A percentile compares a stretch with the other conserved stretches of the same genome.
Conservation (phyloP, 805 yeast genomes). For the Suhomyces faveliae region DNA sequence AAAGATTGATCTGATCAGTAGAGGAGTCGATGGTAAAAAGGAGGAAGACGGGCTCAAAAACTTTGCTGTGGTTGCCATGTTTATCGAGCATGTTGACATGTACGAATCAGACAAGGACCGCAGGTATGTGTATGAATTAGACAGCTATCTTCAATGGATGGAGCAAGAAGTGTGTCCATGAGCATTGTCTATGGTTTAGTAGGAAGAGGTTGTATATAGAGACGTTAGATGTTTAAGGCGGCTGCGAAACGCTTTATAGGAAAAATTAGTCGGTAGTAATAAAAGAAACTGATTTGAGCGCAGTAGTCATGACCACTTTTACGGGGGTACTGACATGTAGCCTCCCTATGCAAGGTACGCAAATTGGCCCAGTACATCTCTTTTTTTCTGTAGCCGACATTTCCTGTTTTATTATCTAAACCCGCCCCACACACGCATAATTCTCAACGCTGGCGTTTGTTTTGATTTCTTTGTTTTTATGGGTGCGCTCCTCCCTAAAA, state of each 20-base stretch:
- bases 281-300: neutral
- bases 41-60: slow-evolving; percentile 62
- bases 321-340: no score
- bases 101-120: slow-evolving; percentile 59
- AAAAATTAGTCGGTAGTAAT: neutral
- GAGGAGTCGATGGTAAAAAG: slow-evolving; percentile 82
- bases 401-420: slow-evolving; percentile 1
- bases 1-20: slow-evolving; percentile 63
- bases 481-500: slow-evolving; percentile 4
- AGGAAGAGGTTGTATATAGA: slow-evolving; percentile 1
- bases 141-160: slow-evolving; percentile 62
- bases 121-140: slow-evolving; percentile 53
- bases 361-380: neutral
- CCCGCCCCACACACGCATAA: slow-evolving; percentile 1
- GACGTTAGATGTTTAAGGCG: neutral
- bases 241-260: neutral
- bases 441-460: slow-evolving; percentile 3
- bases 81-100: slow-evolving; percentile 69
- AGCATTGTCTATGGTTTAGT: slow-evolving; percentile 4
- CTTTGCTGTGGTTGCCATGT: slow-evolving; percentile 66
- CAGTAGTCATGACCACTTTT: neutral
- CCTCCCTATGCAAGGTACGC: neutral
- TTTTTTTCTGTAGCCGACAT: neutral
- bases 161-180: slow-evolving; percentile 79
- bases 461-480: slow-evolving; percentile 7